Percentiles rank a stretch among this genome's conserved stretches.
Conservation (phyloP, 1,284 basidiomycete species). For the Puccinia hordei region DNA sequence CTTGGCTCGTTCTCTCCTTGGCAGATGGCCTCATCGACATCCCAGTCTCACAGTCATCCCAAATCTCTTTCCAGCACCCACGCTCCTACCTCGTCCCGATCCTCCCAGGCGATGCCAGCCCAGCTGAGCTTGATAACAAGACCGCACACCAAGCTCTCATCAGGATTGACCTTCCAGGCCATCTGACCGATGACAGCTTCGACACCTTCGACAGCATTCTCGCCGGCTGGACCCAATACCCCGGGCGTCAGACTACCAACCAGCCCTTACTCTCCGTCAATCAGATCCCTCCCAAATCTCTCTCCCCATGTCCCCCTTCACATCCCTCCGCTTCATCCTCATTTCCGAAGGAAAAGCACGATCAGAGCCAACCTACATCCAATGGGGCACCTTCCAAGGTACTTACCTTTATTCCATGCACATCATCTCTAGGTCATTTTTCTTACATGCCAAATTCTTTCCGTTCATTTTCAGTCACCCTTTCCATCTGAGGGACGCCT, state of each 20-base stretch:
- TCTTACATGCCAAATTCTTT: neutral
- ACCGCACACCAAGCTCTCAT: neutral
- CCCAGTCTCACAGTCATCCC: constrained; percentile 14
- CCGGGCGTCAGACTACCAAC: neutral
- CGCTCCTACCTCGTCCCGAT: constrained; percentile 29
- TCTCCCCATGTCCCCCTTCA: constrained; percentile 10
- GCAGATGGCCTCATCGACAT: constrained; percentile 43
- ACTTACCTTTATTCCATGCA: neutral
- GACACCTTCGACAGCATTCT: constrained; percentile 46
- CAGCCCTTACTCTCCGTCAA: constrained; percentile 5
- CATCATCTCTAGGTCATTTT: neutral
- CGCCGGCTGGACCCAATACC: constrained; percentile 27
- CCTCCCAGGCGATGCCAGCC: neutral
- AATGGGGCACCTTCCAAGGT: constrained; percentile 16
- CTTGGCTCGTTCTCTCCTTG: constrained; percentile 45
- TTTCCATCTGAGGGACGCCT: constrained; percentile 35
- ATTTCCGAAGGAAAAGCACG: neutral
- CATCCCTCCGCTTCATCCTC: constrained; percentile 14
- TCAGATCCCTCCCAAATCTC: neutral
- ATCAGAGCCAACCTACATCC: neutral
- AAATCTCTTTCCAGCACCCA: constrained; percentile 19
- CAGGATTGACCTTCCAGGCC: neutral
- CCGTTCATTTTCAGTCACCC: neutral
- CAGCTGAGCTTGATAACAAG: constrained; percentile 4
- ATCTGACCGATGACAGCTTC: neutral